A percentile compares a stretch with the other conserved stretches of the same genome.
Evolutionary conservation across 2,329 filamentous ascomycete genomes (phyloP).

Genomic region (Curvularia spicifera): DNA sequence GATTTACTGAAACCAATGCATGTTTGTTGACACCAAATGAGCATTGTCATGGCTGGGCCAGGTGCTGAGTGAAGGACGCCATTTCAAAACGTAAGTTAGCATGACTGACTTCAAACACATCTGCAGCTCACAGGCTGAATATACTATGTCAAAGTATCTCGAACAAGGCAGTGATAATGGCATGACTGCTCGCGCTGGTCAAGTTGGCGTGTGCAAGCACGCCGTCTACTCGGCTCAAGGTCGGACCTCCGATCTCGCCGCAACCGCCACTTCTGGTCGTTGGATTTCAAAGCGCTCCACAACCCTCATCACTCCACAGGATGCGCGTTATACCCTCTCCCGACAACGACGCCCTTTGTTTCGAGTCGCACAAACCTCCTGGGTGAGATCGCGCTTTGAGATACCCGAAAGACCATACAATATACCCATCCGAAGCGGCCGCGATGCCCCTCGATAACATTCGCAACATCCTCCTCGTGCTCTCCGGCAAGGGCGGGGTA

Average conservation of each 20-base stretch:
- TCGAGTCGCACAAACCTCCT: background rate
- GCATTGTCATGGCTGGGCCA: background rate
- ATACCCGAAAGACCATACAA: background rate
- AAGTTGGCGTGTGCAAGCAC: background rate
- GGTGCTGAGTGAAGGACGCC: background rate
- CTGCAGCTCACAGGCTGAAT: background rate
- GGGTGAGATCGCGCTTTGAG: background rate
- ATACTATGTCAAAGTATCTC: background rate
- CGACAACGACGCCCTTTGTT: background rate
- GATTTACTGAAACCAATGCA: background rate
- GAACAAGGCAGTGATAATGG: background rate
- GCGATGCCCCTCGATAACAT: slow-evolving; percentile 72
- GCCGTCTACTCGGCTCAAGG: slow-evolving; percentile 10
- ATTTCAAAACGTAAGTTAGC: background rate
- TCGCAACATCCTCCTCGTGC: slow-evolving; percentile 79
- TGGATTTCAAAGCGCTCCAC: slow-evolving; percentile 43
- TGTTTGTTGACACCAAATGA: background rate
- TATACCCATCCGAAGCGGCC: background rate
- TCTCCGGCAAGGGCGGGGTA: slow-evolving; percentile 97
- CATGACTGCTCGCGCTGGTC: background rate
- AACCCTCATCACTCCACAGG: slow-evolving; percentile 25
- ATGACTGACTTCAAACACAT: background rate
- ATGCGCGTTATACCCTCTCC: slow-evolving; percentile 23
- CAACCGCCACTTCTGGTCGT: slow-evolving; percentile 27
- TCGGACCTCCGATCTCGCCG: slow-evolving; percentile 36